Evolutionary conservation across 768 basidiomycete species (phyloP), one percentile per base, ranked within the genome.

Genomic region (Leccinellum luteum): DNA sequence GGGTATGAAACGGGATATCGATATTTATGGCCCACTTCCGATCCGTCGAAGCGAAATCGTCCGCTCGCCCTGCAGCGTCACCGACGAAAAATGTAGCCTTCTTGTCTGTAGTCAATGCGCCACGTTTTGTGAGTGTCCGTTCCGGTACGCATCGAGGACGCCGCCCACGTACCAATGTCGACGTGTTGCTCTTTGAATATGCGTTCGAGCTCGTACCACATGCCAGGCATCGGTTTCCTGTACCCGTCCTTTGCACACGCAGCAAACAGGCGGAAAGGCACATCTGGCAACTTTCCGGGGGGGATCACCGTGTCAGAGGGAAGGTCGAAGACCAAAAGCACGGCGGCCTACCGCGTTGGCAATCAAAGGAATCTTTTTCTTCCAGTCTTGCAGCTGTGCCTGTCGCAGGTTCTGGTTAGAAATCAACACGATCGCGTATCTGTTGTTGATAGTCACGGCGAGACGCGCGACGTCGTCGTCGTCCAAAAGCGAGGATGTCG

Each of bases 151-250:
- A 10, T n/a, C 1, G 13, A 23, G 23, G 32, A 19, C 13, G 28
- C 30, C 8, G 13, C 12, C 13, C 14, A 64, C 80, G 8, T 52
- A 89, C 93, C 89, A 64, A 96, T 89, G 15, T 76, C 69, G 6
- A 87, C 72, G 12, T 81, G 80, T 32, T 84, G 80, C 57, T 80
- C 73, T 6, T 69, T 71, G 64, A 86, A 90, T 35, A 90, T 76
- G 3, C 75, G 76, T 63, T 86, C 82, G 48, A 95, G 72, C 60
- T 86, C 85, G 56, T 81, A 76, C 86, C 88, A 96, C 81, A 95
- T 93, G 3, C 92, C 92, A 12, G 83, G 84, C 78, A 91, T 87
- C 4, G 94, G 94, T 71, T 97, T 97, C 15, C 94, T 78, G 64
- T 83, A 92, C 31, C 78, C 78, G 64, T 96, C 93, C 61, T 79